Percentiles rank a stretch among this genome's conserved stretches.
Conservation (phyloP, 306 rosid species). For the Purshia tridentata region DNA sequence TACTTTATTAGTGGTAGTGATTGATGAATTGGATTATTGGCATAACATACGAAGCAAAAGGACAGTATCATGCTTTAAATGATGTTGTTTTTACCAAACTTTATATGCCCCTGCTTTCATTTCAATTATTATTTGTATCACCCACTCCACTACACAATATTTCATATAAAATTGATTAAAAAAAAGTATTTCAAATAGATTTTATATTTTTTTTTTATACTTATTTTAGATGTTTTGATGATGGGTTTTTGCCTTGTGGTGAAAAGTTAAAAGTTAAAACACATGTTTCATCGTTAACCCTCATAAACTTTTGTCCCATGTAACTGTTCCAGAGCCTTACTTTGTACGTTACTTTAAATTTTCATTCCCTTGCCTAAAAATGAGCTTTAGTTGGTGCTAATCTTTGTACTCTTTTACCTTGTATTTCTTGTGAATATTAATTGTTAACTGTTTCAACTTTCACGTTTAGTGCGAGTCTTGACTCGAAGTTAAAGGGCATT, state of each 20-base stretch:
- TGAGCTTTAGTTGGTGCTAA: neutral
- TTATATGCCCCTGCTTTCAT: neutral
- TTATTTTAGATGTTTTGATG: neutral
- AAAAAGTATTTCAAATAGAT: no score
- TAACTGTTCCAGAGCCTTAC: neutral
- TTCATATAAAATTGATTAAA: neutral
- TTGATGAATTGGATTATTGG: slow-evolving; percentile 11
- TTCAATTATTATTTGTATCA: neutral
- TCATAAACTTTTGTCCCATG: neutral
- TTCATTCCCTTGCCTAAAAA: neutral
- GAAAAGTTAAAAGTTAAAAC: no score
- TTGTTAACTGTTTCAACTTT: neutral
- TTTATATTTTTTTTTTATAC: neutral
- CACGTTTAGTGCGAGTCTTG: neutral
- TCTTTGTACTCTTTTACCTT: neutral
- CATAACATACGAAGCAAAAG: neutral
- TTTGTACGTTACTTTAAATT: neutral
- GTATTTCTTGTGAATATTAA: neutral
- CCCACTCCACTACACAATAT: slow-evolving; percentile 3
- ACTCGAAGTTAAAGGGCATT: neutral
- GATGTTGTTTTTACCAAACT: neutral
- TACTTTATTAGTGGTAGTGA: neutral
- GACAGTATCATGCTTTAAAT: neutral
- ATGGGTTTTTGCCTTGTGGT: neutral
- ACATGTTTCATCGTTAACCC: neutral